Conservation (phyloP, 495 filamentous ascomycete genomes). For the Podospora pseudoanserina region DNA sequence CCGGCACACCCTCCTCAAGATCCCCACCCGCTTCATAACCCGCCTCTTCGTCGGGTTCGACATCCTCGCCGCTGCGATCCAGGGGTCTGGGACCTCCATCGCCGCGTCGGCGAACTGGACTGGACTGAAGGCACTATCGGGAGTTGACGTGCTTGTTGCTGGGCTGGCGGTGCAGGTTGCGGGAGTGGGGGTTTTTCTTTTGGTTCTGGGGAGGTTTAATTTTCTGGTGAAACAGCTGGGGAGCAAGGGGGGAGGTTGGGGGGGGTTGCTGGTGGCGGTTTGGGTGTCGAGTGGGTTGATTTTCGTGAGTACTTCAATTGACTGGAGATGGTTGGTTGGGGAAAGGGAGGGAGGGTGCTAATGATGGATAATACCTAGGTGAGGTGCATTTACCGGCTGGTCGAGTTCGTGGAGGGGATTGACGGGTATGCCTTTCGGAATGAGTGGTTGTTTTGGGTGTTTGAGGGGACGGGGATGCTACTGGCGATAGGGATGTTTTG, state of each 20-base stretch:
- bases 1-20: constrained; percentile 18
- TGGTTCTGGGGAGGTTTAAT: constrained; percentile 37
- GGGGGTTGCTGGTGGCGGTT: constrained; percentile 48
- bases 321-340: neutral
- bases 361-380: constrained; percentile 9
- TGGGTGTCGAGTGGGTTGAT: constrained; percentile 55
- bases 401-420: constrained; percentile 59
- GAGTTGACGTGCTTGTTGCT: constrained; percentile 43
- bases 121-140: constrained; percentile 27
- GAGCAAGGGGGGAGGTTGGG: constrained; percentile 37
- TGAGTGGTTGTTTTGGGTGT: constrained; percentile 61
- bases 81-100: constrained; percentile 29
- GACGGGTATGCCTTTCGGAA: constrained; percentile 48
- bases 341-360: neutral
- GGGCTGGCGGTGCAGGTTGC: constrained; percentile 48
- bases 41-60: constrained; percentile 41
- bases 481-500: constrained; percentile 24
- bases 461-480: constrained; percentile 60
- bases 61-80: constrained; percentile 40
- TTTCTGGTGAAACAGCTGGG: constrained; percentile 12
- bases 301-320: constrained; percentile 35
- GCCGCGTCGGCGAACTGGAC: constrained; percentile 29
- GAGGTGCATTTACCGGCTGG: constrained; percentile 58
- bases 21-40: constrained; percentile 39
- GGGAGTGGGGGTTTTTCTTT: constrained; percentile 48